These are phyloP conservation scores for Coccomyxa sp. DNA, from an alignment of 139 green algal species.

Conservation along the genomic window DNA sequence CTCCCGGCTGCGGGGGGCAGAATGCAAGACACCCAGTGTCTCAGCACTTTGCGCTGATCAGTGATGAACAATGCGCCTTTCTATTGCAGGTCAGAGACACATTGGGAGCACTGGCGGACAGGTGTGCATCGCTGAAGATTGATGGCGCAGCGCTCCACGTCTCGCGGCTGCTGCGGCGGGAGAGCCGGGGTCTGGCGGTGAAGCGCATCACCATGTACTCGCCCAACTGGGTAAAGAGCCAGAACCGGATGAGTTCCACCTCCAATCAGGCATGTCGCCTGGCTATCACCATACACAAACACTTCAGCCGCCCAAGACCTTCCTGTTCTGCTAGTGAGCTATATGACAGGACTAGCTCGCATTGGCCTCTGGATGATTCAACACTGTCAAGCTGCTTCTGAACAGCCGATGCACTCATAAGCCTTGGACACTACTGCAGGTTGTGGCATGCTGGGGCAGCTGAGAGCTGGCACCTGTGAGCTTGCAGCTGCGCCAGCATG, in stretches of 20 bases:
- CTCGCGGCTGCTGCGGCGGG: slow-evolving; percentile 4
- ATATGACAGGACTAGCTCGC: no score
- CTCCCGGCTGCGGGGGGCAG: neutral
- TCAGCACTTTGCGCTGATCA: neutral
- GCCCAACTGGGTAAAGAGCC: slow-evolving; percentile 52
- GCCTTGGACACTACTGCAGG: no score
- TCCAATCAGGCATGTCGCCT: slow-evolving; percentile 71
- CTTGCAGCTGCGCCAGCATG: no score
- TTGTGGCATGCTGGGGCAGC: no score
- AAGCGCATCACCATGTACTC: slow-evolving; percentile 41
- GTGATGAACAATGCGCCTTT: neutral
- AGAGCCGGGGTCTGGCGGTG: slow-evolving; percentile 14
- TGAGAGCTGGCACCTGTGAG: no score
- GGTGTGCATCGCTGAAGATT: slow-evolving; percentile 42
- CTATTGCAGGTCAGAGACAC: slow-evolving; percentile 58
- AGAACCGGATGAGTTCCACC: slow-evolving; percentile 61
- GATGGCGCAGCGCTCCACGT: slow-evolving; percentile 27
- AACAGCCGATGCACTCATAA: no score
- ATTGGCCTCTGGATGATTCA: no score
- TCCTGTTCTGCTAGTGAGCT: no score
- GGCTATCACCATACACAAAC: no score
- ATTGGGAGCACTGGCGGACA: slow-evolving; percentile 48
- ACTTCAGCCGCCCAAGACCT: no score
- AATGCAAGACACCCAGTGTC: neutral
- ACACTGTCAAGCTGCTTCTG: no score